Percentiles rank a stretch among this genome's conserved stretches.
Conservation (phyloP, 805 yeast species). For the Phaffomyces antillensis region DNA sequence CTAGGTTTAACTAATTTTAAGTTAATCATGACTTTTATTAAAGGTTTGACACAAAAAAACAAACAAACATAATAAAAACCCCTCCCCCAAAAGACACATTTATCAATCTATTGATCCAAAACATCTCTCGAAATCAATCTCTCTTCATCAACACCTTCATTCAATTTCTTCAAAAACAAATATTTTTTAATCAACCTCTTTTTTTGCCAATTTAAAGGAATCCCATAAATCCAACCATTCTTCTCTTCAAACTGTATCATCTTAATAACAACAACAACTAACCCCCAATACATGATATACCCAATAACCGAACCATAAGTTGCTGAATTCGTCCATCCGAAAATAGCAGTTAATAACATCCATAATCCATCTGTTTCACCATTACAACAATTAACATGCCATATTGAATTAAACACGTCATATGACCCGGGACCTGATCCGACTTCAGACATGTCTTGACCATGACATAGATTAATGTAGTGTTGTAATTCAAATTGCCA, state of each 20-base stretch:
- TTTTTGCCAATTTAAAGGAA: slow-evolving; percentile 59
- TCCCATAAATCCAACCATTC: slow-evolving; percentile 48
- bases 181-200: slow-evolving; percentile 39
- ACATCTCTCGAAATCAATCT: slow-evolving; percentile 4
- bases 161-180: slow-evolving; percentile 7
- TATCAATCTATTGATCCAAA: slow-evolving; percentile 2
- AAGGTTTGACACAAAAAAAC: too few relatives aligned
- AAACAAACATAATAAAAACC: too few relatives aligned
- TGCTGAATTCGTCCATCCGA: slow-evolving; percentile 94
- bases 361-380: slow-evolving; percentile 88
- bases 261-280: slow-evolving; percentile 35
- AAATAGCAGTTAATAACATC: slow-evolving; percentile 75
- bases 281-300: slow-evolving; percentile 66
- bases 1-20: too few relatives aligned
- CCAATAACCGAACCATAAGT: slow-evolving; percentile 80
- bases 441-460: slow-evolving; percentile 78
- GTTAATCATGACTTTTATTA: too few relatives aligned
- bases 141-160: not conserved
- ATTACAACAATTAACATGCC: slow-evolving; percentile 96
- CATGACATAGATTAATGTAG: slow-evolving; percentile 67
- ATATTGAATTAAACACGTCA: slow-evolving; percentile 67
- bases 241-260: slow-evolving; percentile 46
- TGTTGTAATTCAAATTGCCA: slow-evolving; percentile 84
- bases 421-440: slow-evolving; percentile 95
- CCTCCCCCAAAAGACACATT: too few relatives aligned